Evolutionary conservation across 768 basidiomycete genomes (phyloP).

Genomic region (Kwoniella dejecticola): DNA sequence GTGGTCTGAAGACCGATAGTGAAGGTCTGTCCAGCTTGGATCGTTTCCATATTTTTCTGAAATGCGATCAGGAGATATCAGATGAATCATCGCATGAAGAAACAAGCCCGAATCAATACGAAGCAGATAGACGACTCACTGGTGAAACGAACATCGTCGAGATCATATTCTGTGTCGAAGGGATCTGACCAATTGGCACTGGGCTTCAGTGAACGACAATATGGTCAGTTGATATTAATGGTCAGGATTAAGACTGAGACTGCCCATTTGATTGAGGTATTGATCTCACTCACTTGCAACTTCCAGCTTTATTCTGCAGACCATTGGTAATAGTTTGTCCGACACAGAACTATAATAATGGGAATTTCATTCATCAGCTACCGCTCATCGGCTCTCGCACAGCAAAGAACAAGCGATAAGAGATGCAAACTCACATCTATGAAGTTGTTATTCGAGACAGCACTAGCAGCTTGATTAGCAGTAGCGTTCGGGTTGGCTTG

Average conservation of each 20-base stretch:
- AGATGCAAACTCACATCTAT: constrained; percentile 20
- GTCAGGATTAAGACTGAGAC: constrained; percentile 21
- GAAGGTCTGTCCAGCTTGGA: constrained; percentile 61
- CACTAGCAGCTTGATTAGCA: constrained; percentile 61
- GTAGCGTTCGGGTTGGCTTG: constrained; percentile 27
- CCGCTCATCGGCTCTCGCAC: too few species aligned
- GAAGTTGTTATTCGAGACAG: constrained; percentile 66
- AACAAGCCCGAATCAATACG: background rate
- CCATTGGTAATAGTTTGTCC: constrained; percentile 64
- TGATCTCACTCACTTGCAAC: constrained; percentile 30
- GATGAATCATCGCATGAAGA: background rate
- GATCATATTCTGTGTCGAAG: constrained; percentile 64
- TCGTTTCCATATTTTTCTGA: constrained; percentile 38
- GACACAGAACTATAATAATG: constrained; percentile 31
- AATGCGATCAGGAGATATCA: too few species aligned
- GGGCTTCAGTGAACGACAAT: background rate
- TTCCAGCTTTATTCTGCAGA: constrained; percentile 52
- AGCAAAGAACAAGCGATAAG: too few species aligned
- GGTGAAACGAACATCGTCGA: constrained; percentile 61
- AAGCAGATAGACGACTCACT: constrained; percentile 15
- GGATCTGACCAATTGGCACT: constrained; percentile 57
- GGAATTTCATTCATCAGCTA: too few species aligned
- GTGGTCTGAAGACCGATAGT: constrained; percentile 61
- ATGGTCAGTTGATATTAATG: background rate
- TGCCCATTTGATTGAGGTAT: background rate